These are phyloP conservation scores for Malassezia caprae DNA, from an alignment of 1,284 basidiomycete species.

Conservation along the genomic window DNA sequence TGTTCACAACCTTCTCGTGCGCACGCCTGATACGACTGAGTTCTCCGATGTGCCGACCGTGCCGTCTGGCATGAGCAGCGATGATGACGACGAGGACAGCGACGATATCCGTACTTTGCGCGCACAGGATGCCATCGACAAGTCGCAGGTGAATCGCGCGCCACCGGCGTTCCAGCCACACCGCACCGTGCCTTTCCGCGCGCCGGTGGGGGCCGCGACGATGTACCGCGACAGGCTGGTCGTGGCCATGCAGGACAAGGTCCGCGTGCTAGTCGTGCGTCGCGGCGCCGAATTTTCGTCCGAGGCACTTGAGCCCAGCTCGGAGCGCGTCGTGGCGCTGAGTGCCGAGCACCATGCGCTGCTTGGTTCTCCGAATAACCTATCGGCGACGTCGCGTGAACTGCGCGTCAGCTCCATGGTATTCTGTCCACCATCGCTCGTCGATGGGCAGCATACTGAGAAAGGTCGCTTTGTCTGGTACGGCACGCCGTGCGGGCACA, in stretches of 20 bases:
- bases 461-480: slow-evolving; percentile 41
- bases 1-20: neutral
- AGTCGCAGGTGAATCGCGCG: slow-evolving; percentile 10
- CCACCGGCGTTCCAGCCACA: slow-evolving; percentile 8
- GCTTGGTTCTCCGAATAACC: slow-evolving; percentile 1
- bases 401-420: slow-evolving; percentile 4
- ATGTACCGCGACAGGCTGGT: slow-evolving; percentile 4
- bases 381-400: slow-evolving; percentile 11
- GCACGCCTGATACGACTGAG: slow-evolving; percentile 1
- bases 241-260: slow-evolving; percentile 5
- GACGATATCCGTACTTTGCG: neutral
- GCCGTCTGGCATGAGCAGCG: slow-evolving; percentile 2
- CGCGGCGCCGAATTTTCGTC: neutral
- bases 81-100: slow-evolving; percentile 2
- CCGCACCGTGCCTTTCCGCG: neutral
- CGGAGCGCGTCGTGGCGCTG: slow-evolving; percentile 8
- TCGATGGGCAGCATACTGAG: neutral
- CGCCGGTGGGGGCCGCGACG: neutral
- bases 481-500: slow-evolving; percentile 33
- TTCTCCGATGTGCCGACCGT: neutral
- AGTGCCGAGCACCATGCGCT: slow-evolving; percentile 6
- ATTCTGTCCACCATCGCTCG: slow-evolving; percentile 9
- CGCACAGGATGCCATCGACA: slow-evolving; percentile 10
- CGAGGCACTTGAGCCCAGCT: neutral
- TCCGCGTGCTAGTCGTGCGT: neutral